Evolutionary conservation across 768 basidiomycete genomes (phyloP).

Genomic region (Mycena alexandri): DNA sequence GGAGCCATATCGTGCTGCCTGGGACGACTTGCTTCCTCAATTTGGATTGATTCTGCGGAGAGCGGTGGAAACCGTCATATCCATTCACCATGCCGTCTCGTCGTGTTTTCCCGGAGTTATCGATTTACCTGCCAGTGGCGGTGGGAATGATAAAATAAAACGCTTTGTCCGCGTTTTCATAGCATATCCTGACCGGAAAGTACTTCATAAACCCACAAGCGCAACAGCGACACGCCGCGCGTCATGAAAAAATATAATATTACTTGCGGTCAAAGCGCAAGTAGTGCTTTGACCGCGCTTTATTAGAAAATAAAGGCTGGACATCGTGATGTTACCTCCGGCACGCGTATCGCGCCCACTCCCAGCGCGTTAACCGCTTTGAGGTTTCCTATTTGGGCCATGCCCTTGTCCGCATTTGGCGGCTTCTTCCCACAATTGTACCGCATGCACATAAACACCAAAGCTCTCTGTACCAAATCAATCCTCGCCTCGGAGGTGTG

Average conservation of each 20-base stretch:
- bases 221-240: no score
- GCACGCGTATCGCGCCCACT: background rate
- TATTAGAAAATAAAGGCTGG: background rate
- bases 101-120: constrained; percentile 31
- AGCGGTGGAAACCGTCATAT: constrained; percentile 7
- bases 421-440: background rate
- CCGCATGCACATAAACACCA: no score
- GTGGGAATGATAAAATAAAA: constrained; percentile 25
- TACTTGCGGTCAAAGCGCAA: constrained; percentile 21
- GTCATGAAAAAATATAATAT: constrained; percentile 5
- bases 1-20: constrained; percentile 15
- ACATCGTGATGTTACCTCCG: background rate
- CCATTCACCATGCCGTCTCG: constrained; percentile 16
- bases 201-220: no score
- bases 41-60: constrained; percentile 12
- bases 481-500: constrained; percentile 31
- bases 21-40: background rate
- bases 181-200: background rate
- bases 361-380: background rate
- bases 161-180: constrained; percentile 22
- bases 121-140: constrained; percentile 14
- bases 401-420: constrained; percentile 12
- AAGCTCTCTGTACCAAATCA: constrained; percentile 13
- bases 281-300: background rate
- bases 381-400: constrained; percentile 9